phyloP scores from a whole-genome alignment of 148 eudicot genomes.

The Agrostemma githago region DNA sequence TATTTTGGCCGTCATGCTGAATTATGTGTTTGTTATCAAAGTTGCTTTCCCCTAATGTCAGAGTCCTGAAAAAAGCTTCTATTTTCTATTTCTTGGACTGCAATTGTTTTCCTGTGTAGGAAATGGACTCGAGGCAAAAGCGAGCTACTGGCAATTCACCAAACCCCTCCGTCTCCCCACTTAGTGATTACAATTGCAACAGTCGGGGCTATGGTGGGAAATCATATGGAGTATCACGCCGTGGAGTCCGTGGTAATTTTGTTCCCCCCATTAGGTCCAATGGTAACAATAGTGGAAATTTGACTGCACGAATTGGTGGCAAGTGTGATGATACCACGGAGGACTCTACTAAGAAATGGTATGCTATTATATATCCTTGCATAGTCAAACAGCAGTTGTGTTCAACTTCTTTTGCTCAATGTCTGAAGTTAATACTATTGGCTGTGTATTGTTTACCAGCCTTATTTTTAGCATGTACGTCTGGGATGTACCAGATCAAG shows the following conservation, averaged over 20 bases:
- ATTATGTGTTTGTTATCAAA: background rate
- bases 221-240: slow-evolving; percentile 80
- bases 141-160: slow-evolving; percentile 62
- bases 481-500: background rate
- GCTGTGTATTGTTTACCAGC: background rate
- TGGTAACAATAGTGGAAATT: slow-evolving; percentile 55
- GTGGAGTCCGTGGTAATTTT: slow-evolving; percentile 96
- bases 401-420: background rate
- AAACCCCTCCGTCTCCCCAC: slow-evolving; percentile 59
- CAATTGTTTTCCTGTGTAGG: slow-evolving; percentile 34
- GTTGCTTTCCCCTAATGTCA: background rate
- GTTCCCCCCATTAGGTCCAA: slow-evolving; percentile 87
- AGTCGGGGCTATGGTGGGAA: slow-evolving; percentile 53
- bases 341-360: slow-evolving; percentile 94
- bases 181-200: slow-evolving; percentile 46
- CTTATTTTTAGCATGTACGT: background rate
- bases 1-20: slow-evolving; percentile 4
- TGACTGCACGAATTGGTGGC: slow-evolving; percentile 63
- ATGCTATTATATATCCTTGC: background rate
- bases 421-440: background rate
- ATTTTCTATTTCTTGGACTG: background rate
- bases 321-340: slow-evolving; percentile 71
- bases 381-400: background rate
- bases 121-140: slow-evolving; percentile 83
- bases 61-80: background rate